Evolutionary conservation across 768 basidiomycete genomes (phyloP).

Genomic region (Candolleomyces efflorescens): DNA sequence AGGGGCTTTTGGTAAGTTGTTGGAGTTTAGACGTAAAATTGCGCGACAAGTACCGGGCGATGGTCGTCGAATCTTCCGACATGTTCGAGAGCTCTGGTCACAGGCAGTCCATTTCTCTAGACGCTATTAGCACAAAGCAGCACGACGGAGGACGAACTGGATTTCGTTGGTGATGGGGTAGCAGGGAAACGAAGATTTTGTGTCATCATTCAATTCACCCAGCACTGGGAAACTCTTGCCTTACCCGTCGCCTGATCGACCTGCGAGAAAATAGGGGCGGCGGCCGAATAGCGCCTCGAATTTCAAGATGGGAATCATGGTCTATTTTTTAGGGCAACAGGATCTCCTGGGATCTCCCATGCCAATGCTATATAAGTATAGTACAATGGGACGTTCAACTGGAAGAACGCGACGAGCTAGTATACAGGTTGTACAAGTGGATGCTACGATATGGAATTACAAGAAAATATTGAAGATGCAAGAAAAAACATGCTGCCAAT

Average conservation of each 20-base stretch:
- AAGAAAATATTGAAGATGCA: not conserved
- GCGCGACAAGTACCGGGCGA: constrained; percentile 37
- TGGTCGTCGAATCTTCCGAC: constrained; percentile 39
- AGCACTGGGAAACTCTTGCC: not conserved
- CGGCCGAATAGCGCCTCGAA: too few species aligned
- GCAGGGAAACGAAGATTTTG: not conserved
- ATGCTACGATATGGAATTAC: not conserved
- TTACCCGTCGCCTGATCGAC: too few species aligned
- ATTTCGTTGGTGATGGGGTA: not conserved
- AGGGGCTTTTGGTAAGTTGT: not conserved
- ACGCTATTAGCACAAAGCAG: not conserved
- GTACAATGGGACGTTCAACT: too few species aligned
- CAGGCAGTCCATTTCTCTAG: constrained; percentile 29
- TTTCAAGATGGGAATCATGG: too few species aligned
- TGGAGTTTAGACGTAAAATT: constrained; percentile 5
- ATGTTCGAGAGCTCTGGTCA: constrained; percentile 24
- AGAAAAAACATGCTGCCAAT: not conserved
- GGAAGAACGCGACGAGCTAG: not conserved
- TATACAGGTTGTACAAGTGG: not conserved
- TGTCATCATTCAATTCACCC: not conserved
- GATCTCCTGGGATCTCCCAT: too few species aligned
- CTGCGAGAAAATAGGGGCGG: too few species aligned
- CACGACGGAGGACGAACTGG: not conserved
- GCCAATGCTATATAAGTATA: too few species aligned
- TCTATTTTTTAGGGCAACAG: too few species aligned